phyloP scores from a whole-genome alignment of 768 basidiomycete genomes.

The Mycena chlorophos region DNA sequence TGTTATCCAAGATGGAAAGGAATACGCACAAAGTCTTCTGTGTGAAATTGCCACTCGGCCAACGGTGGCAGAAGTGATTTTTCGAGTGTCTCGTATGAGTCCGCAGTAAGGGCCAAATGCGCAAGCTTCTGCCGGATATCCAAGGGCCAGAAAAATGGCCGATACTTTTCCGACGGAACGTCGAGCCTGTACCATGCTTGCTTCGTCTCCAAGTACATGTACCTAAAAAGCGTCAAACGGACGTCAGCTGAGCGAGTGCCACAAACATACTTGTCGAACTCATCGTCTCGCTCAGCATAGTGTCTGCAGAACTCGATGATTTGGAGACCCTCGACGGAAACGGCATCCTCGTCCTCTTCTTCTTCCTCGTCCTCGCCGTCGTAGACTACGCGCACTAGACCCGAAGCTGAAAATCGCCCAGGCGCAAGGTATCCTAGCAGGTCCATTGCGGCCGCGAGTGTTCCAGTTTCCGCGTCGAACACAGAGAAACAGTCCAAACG shows the following conservation, averaged over 20 bases:
- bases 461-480: not conserved
- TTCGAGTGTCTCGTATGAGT: not conserved
- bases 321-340: not conserved
- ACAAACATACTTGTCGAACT: not conserved
- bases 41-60: constrained; percentile 1
- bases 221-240: not conserved
- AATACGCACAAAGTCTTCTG: constrained; percentile 6
- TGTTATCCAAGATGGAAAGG: not conserved
- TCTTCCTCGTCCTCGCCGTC: constrained; percentile 4
- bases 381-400: not conserved
- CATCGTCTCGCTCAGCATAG: not conserved
- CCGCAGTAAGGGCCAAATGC: not conserved
- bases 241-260: not conserved
- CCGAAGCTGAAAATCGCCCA: constrained; percentile 3
- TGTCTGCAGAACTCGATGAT: not conserved
- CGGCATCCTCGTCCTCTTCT: constrained; percentile 8
- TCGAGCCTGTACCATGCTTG: constrained; percentile 14
- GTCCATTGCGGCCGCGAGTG: not conserved
- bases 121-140: constrained; percentile 1
- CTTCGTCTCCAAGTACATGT: constrained; percentile 5
- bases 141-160: not conserved
- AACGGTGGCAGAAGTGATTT: constrained; percentile 1
- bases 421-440: not conserved
- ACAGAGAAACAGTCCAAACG: constrained; percentile 1
- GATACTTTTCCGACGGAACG: not conserved